Conservation (phyloP, 768 basidiomycete species). For the Tylopilus cervinicoccineus region DNA sequence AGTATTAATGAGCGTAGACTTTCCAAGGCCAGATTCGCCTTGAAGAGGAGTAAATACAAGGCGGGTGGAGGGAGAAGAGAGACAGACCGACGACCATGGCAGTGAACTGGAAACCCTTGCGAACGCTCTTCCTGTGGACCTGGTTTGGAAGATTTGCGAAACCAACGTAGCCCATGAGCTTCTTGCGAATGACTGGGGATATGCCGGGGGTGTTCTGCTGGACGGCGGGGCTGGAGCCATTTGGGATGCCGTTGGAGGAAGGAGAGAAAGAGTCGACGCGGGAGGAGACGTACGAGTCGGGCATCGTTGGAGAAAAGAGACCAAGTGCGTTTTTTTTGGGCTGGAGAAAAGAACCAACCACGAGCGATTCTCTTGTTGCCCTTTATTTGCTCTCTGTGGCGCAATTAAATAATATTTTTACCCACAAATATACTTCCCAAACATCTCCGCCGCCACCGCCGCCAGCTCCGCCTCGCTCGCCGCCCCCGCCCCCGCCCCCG, state of each 20-base stretch:
- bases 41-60: conserved; percentile 3
- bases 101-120: conserved; percentile 99
- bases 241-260: conserved; percentile 54
- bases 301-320: conserved; percentile 41
- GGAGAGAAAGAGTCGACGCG: conserved; percentile 56
- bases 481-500: neutral
- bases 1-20: conserved; percentile 98
- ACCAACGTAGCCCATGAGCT: conserved; percentile 92
- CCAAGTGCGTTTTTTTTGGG: conserved; percentile 37
- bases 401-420: conserved; percentile 3
- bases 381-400: conserved; percentile 36
- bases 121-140: conserved; percentile 96
- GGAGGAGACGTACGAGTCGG: conserved; percentile 68
- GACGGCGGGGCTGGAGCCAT: conserved; percentile 63
- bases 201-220: conserved; percentile 30
- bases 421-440: conserved; percentile 36
- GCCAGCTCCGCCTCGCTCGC: neutral
- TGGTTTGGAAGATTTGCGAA: conserved; percentile 99
- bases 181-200: conserved; percentile 67
- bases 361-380: conserved; percentile 12
- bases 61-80: neutral
- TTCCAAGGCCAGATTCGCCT: conserved; percentile 98
- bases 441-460: conserved; percentile 32
- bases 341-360: conserved; percentile 36
- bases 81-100: conserved; percentile 97